Evolutionary conservation across 352 stramenopile genomes (phyloP).

Genomic region (Phytophthora melonis): DNA sequence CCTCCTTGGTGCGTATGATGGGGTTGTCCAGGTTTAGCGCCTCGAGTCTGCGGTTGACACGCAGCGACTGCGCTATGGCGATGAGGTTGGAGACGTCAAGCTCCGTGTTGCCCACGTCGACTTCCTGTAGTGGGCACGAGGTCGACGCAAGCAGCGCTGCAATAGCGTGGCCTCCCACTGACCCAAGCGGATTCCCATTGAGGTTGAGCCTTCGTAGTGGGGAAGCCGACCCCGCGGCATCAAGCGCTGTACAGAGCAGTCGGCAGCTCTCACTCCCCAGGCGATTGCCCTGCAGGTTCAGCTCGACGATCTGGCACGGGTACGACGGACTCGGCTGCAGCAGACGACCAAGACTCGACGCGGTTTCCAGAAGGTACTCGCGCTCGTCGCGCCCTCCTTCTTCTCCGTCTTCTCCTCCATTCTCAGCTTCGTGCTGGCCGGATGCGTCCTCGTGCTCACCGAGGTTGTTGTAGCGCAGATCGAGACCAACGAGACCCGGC

Average conservation of each 20-base stretch:
- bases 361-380: slow-evolving; percentile 56
- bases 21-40: slow-evolving; percentile 73
- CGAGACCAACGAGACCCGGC: slow-evolving; percentile 48
- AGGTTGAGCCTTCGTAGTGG: slow-evolving; percentile 57
- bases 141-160: slow-evolving; percentile 49
- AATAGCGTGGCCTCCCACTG: slow-evolving; percentile 60
- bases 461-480: slow-evolving; percentile 67
- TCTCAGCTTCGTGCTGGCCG: slow-evolving; percentile 26
- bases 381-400: slow-evolving; percentile 40
- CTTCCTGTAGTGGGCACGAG: neutral
- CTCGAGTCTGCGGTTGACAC: slow-evolving; percentile 47
- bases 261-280: slow-evolving; percentile 67
- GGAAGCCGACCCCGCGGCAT: slow-evolving; percentile 39
- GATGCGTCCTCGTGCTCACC: slow-evolving; percentile 44
- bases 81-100: slow-evolving; percentile 60
- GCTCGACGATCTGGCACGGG: slow-evolving; percentile 54
- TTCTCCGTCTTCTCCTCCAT: slow-evolving; percentile 30
- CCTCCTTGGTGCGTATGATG: slow-evolving; percentile 63
- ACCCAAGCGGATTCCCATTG: slow-evolving; percentile 58
- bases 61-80: slow-evolving; percentile 64
- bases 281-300: slow-evolving; percentile 70
- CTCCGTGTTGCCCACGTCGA: neutral
- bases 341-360: slow-evolving; percentile 53
- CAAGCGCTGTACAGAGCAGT: slow-evolving; percentile 63
- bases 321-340: slow-evolving; percentile 63